Percentiles rank a stretch among this genome's conserved stretches.
These are phyloP conservation scores for Fraxinus baroniana DNA, from an alignment of 305 asterid species.

Conservation along the genomic window DNA sequence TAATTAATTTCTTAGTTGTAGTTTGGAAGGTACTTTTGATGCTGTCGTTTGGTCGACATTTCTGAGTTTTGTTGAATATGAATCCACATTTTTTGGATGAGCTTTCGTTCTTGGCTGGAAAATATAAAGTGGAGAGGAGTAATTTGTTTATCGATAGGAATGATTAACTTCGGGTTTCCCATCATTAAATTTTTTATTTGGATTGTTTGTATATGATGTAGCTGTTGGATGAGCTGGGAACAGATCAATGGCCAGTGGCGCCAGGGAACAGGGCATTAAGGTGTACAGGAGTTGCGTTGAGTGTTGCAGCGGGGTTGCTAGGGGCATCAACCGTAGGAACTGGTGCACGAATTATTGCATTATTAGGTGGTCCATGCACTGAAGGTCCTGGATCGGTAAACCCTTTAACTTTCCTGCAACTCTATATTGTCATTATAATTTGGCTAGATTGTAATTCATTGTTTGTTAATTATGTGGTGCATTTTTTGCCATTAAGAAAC, in stretches of 20 bases:
- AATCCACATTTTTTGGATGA: neutral
- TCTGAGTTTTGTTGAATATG: neutral
- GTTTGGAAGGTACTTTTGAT: neutral
- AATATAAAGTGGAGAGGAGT: neutral
- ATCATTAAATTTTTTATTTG: neutral
- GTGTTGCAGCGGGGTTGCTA: conserved; percentile 88
- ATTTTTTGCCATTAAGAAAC: neutral
- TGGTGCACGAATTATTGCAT: conserved; percentile 80
- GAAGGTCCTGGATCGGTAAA: conserved; percentile 99
- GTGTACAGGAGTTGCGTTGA: conserved; percentile 94
- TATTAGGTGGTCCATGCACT: conserved; percentile 98
- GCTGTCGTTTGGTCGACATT: neutral
- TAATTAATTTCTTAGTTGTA: conserved; percentile 25
- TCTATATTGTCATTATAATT: neutral
- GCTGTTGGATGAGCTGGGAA: conserved; percentile 86
- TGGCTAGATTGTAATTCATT: neutral
- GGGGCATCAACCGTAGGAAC: conserved; percentile 81
- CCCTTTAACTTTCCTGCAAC: conserved; percentile 23
- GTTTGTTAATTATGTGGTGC: neutral
- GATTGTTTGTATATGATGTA: conserved; percentile 31
- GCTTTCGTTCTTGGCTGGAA: neutral
- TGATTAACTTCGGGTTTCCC: neutral
- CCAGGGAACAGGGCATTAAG: conserved; percentile 81
- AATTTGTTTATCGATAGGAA: conserved; percentile 1
- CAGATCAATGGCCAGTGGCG: conserved; percentile 83